phyloP scores from a whole-genome alignment of 73 alveolate genomes.

The Paramecium sonneborni region DNA sequence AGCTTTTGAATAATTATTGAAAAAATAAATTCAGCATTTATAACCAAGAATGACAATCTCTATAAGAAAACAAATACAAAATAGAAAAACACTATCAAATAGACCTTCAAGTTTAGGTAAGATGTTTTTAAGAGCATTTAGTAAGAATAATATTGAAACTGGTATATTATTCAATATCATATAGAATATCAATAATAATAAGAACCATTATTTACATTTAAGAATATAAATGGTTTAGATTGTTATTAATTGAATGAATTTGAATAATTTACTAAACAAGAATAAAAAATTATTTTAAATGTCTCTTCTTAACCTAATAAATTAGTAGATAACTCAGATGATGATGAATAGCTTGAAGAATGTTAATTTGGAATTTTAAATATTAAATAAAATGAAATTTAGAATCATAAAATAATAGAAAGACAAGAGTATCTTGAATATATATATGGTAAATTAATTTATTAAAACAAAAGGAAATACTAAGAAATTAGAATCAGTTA shows the following conservation, averaged over 20 bases:
- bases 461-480: not conserved
- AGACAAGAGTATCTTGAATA: not conserved
- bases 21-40: constrained; percentile 8
- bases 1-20: not conserved
- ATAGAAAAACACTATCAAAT: not conserved
- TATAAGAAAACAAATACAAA: not conserved
- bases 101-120: not conserved
- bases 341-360: not conserved
- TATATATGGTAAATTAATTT: not conserved
- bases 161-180: not conserved
- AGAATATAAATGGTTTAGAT: not conserved
- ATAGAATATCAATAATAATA: not conserved
- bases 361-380: not conserved
- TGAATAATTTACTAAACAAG: not conserved
- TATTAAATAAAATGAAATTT: not conserved
- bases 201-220: not conserved
- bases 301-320: not conserved
- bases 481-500: not conserved
- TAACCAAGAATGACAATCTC: not conserved
- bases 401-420: not conserved
- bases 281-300: not conserved
- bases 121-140: constrained; percentile 2
- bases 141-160: not conserved
- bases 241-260: constrained; percentile 7
- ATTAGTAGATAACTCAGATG: not conserved